Base-by-base conservation (phyloP, 2,329 filamentous ascomycete species). In the Cercospora sp. region DNA sequence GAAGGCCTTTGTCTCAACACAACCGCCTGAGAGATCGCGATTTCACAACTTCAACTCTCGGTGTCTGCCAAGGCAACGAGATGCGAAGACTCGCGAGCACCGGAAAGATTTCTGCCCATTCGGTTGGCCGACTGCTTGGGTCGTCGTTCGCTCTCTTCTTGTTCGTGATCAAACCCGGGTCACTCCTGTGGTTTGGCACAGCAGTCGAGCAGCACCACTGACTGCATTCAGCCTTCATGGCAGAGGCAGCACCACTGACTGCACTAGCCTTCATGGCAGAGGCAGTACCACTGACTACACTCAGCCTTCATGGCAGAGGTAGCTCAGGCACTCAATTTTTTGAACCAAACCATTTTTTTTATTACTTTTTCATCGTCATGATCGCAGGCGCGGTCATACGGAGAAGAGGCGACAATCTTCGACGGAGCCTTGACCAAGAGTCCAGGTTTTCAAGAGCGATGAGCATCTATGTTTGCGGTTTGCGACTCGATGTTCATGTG, bases 311-410 rank as follows among this genome's bases (percentile, higher is more conserved):
- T 31, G 53, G 53, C 23, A 12, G 53, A 58, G 26, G 26, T 58
- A 33, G 53, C 53, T 53, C 53, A n/a, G 30, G 30, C 30, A 33
- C 53, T 58, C 53, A 58, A 30, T 58, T 58, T 58, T 57, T 42
- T 42, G 53, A 26, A 58, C 23, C 53, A 58, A 58, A 58, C 53
- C 12, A 23, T 58, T 58, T 28, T 30, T 57, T n/a, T 30, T 31
- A 33, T 58, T 30, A 48, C 5, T 5, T 58, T 58, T 58, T 58
- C 53, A 33, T 58, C 53, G 53, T 58, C 13, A 58, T 58, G 53
- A 33, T 18, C 16, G 53, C 28, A 8, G 16, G 23, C 20, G 53
- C 53, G 23, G 5, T 58, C 53, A 58, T 58, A 18, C 53, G 53
- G 53, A 58, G 53, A 31, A 58, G 53, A 58, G 53, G 23, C 26